Evolutionary conservation across 139 green algal genomes (phyloP), one percentile per base, ranked within the genome.

Genomic region (Parachlorella kessleri): DNA sequence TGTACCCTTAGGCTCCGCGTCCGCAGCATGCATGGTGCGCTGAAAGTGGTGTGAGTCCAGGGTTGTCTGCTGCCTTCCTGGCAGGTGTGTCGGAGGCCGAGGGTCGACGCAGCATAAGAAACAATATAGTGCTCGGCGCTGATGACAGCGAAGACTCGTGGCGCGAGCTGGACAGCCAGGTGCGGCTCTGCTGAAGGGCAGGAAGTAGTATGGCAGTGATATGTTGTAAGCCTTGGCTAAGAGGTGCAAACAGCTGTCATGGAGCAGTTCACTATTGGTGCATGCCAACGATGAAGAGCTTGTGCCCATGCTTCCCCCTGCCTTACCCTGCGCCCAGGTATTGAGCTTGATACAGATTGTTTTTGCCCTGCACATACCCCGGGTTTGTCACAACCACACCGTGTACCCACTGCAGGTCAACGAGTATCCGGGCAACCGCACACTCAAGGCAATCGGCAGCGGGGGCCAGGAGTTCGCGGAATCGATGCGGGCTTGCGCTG

Each of bases 391-490:
- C 14, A 14, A 59, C 48, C 48, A 59, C 48, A 28, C 48, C 48
- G 14, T 59, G 14, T 59, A 14, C 48, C 59, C 26, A 33, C 37
- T 38, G 9, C 55, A 89, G 75, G 84, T 89, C 1, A 90, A 90
- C 48, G 69, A 81, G 42, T 90, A 90, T 38, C 86, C 86, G 6
- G 73, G 59, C 14, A 35, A 85, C 36, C 72, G 86, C 8, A 83
- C 73, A 36, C 90, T 90, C 69, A 89, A 90, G 72, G 76, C 79
- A 33, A 87, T 90, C 30, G 86, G 86, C 33, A 55, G 55, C 0
- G 85, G 79, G 24, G 81, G 79, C 10, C 80, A 88, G 18, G 76
- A 76, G n/a, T 90, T 90, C 66, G 83, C 83, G 59, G 64, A 35
- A 1, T 37, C 42, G 3, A 88, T 88, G 83, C 39, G 63, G 7